Base-by-base conservation (phyloP, 805 yeast genomes). In the Saccharomycopsis lassenensis region DNA sequence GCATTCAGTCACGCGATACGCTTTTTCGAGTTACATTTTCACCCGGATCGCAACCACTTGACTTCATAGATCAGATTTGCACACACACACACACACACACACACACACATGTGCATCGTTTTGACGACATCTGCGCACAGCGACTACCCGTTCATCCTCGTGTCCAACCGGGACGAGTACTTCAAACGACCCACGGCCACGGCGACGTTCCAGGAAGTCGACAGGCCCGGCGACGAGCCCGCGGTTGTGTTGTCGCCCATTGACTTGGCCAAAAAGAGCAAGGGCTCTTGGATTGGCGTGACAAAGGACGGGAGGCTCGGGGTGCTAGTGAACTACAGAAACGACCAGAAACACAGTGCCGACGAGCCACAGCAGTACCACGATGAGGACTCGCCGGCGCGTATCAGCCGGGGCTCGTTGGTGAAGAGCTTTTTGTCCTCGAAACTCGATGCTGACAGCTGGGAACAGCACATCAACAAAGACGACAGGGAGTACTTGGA, bases 221-320 rank as follows among this genome's bases (percentile, higher is more conserved):
- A 50, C 7, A 24, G 20, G 12, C 21, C 12, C 33, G 12, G 16
- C 27, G 7, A n/a, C 8, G 12, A 31, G 14, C 27, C 6, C 36
- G 10, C 12, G 19, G 57, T 79, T 1, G 52, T 84, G 7, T 69
- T 84, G 7, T 69, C 80, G 5, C 96, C 96, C 0, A 57, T 66
- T 25, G 96, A 89, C 53, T 54, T 81, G 48, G 84, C 77, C 1
- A 56, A 86, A 24, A 57, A 63, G 1, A 86, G 75, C 37, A 83
- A 73, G 44, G 96, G 98, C 1, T 83, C 96, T 0, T 91, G 98
- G 98, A 71, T 84, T 1, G 96, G 94, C 0, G 67, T 42, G 5
- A 80, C 1, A 65, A 60, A 61, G 21, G 52, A 47, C 2, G 84
- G 84, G 0, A 64, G 67, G 41, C 40, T 87, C 2, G 81, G 93